These are phyloP conservation scores for Themeda triandra DNA, from an alignment of 176 grass and related monocot genomes.

Conservation along the genomic window DNA sequence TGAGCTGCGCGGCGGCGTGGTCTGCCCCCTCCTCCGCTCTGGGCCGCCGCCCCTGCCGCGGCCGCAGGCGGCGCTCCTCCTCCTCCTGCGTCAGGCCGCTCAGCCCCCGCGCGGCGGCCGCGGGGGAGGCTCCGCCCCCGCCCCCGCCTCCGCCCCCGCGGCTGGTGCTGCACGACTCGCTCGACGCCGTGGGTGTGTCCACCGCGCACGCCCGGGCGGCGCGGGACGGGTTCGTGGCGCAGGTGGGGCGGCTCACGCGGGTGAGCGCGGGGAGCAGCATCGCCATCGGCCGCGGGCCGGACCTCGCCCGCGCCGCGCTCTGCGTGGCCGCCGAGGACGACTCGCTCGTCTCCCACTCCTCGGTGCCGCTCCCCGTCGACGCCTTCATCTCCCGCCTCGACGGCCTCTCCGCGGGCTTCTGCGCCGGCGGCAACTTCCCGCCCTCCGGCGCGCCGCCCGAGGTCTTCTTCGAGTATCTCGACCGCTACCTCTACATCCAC, in stretches of 20 bases:
- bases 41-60: not conserved
- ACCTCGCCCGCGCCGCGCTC: conserved; percentile 72
- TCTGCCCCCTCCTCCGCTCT: conserved; percentile 7
- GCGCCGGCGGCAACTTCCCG: conserved; percentile 54
- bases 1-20: conserved; percentile 37
- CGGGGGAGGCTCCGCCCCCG: no score
- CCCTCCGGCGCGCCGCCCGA: conserved; percentile 46
- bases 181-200: conserved; percentile 49
- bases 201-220: conserved; percentile 63
- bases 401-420: conserved; percentile 65
- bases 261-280: conserved; percentile 62
- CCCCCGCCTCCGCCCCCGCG: not conserved
- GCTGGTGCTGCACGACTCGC: conserved; percentile 75
- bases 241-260: conserved; percentile 50
- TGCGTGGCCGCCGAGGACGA: conserved; percentile 78
- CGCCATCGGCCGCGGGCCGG: conserved; percentile 52
- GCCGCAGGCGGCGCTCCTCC: not conserved
- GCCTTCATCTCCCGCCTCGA: conserved; percentile 73
- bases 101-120: conserved; percentile 7
- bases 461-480: conserved; percentile 68
- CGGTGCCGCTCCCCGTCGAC: conserved; percentile 73
- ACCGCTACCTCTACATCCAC: conserved; percentile 69
- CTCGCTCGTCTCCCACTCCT: conserved; percentile 85
- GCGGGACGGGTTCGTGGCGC: conserved; percentile 60
- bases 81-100: not conserved